Percentiles rank a stretch among this genome's conserved stretches.
Evolutionary conservation across 768 basidiomycete species (phyloP).

Genomic region (Peribolospora kevripleyi): DNA sequence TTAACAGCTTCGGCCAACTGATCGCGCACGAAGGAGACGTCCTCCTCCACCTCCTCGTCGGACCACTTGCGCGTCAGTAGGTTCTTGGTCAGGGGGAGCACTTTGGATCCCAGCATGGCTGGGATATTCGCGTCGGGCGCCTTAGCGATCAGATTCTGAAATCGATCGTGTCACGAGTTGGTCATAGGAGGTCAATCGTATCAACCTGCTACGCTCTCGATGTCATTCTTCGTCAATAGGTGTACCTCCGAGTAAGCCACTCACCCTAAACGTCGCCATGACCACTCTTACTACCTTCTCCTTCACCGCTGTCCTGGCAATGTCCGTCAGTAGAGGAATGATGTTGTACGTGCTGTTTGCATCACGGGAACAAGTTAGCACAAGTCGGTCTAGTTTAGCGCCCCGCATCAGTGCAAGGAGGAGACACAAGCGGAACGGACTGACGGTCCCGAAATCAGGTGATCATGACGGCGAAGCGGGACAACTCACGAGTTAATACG

Average conservation of each 20-base stretch:
- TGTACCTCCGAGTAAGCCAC: slow-evolving; percentile 3
- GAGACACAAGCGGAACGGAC: too few species aligned
- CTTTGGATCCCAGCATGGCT: slow-evolving; percentile 67
- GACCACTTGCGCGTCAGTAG: slow-evolving; percentile 57
- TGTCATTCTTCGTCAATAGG: neutral
- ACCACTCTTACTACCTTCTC: slow-evolving; percentile 91
- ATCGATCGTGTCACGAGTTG: neutral
- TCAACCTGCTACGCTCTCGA: neutral
- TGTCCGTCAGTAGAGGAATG: slow-evolving; percentile 54
- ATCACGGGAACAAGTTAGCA: neutral
- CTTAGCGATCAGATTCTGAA: slow-evolving; percentile 65
- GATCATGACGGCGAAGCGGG: too few species aligned
- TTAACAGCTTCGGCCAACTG: slow-evolving; percentile 67
- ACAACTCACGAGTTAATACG: slow-evolving; percentile 54
- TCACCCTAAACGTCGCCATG: slow-evolving; percentile 67
- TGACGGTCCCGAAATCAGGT: neutral
- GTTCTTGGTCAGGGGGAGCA: slow-evolving; percentile 67
- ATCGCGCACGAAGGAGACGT: slow-evolving; percentile 62
- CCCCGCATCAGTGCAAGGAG: too few species aligned
- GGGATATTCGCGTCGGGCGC: slow-evolving; percentile 73
- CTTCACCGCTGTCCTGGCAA: slow-evolving; percentile 74
- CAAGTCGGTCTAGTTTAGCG: neutral
- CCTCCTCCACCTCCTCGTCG: slow-evolving; percentile 84
- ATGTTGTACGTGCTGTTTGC: slow-evolving; percentile 55
- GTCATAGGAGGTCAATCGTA: neutral